Evolutionary conservation across 495 filamentous ascomycete species (phyloP), one percentile per base, ranked within the genome.

Genomic region (Penicillium canariense): DNA sequence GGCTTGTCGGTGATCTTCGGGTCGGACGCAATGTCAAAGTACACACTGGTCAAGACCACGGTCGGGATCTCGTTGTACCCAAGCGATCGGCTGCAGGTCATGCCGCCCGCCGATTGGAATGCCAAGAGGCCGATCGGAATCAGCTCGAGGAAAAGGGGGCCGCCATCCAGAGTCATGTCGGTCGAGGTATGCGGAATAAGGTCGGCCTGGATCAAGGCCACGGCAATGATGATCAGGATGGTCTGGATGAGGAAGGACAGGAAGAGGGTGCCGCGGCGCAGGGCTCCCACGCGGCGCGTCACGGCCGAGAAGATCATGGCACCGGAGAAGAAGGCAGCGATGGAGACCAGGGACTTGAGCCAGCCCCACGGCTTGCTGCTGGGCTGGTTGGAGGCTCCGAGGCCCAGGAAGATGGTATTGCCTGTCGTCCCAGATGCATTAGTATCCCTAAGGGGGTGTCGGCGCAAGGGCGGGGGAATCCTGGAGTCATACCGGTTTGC

Each of bases 71-170:
- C 87, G 52, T 80, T 80, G 57, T 84, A 81, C 1, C 84, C 84
- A 40, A 91, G 66, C 11, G 81, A 64, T 5, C 88, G 75, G 56
- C 77, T 83, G 48, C 80, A 81, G 5, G 84, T 81, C 58, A 90
- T 89, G 60, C 85, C 84, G 1, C 86, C 86, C 12, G 83, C 84
- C 28, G 81, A 83, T 65, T 90, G 87, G 66, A 90, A 87, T 3
- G 85, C 84, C 50, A 91, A 68, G 27, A 90, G 70, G 1, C 73
- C 84, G 26, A 90, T 73, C 3, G 84, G 79, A 2, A 83, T 72
- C 25, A 86, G 61, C 55, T 81, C 66, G 17, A 80, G 68, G 58
- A 75, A 72, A 11, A 74, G 65, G 26, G 55, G 60, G 17, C 71
- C 69, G 52, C 67, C 40, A n/a, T 52, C 56, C 7, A 68, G 58